Base-by-base conservation (phyloP, 1,284 basidiomycete genomes). In the Ceratobasidium sp. region DNA sequence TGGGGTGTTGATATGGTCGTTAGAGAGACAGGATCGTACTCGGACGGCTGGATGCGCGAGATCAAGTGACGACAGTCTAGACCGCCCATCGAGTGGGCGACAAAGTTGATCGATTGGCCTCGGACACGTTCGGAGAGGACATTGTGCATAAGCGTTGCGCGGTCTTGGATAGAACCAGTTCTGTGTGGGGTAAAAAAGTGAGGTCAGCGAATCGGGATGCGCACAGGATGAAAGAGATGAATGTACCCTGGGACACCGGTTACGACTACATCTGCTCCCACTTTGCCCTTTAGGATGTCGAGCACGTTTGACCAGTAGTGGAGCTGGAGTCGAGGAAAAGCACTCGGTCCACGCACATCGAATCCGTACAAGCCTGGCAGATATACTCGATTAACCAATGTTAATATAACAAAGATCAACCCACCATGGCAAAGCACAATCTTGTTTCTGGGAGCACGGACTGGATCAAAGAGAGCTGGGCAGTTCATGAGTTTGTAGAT, bases 31-130 rank as follows among this genome's bases (percentile, higher is more conserved):
- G 97, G 96, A 0, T 84, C 86, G 81, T 99, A 99, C 69, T 92
- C 88, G 18, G 83, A 85, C 0, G 97, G 96, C 75, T 87, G 87
- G 77, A 97, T 86, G 79, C 93, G 91, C 1, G 93, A 89, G 72
- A 99, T 95, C 18, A 99, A 84, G 79, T 98, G 89, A 61, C 97
- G 87, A 78, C 93, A 94, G 78, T 98, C 96, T n/a, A 98, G 85
- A 0, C 96, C 96, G 26, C 94, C 94, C 97, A 99, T 99, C 21
- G 93, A 96, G 80, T 99, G 97, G 0, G 94, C 97, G 55, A 99
- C 84, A 78, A 99, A 91, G 80, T 99, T 99, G 78, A 98, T 80
- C 67, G 88, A 92, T 77, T 87, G 87, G 58, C 88, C 94, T 57
- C 83, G 84, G 0, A 90, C 89, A 64, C 87, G 90, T 32, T 84